These are phyloP conservation scores for Truncatella angustata DNA, from an alignment of 2,329 filamentous ascomycete genomes.

Conservation along the genomic window DNA sequence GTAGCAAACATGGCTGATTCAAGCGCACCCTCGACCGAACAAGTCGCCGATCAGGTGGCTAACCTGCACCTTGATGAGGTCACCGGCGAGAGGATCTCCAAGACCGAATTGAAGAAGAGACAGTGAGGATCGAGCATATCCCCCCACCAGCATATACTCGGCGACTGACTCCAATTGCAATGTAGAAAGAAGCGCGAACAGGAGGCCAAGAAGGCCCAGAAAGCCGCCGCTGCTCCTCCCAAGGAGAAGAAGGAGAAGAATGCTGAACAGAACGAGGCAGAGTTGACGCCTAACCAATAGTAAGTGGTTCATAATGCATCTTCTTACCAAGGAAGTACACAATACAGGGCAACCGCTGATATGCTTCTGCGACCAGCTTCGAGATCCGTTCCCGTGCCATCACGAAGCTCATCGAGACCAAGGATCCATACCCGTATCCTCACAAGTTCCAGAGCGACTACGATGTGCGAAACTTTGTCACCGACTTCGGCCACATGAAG, in stretches of 20 bases:
- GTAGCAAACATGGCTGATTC: conserved; percentile 14
- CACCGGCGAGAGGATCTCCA: conserved; percentile 84
- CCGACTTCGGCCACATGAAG: conserved; percentile 77
- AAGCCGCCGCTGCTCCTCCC: conserved; percentile 67
- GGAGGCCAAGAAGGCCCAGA: conserved; percentile 86
- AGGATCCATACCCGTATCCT: conserved; percentile 81
- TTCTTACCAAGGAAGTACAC: too few relatives aligned
- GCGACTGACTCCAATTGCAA: too few relatives aligned
- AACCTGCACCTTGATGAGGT: conserved; percentile 88
- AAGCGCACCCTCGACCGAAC: conserved; percentile 38
- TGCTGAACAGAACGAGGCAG: conserved; percentile 52
- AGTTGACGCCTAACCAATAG: conserved; percentile 66
- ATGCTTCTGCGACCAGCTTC: too few relatives aligned
- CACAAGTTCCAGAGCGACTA: conserved; percentile 90
- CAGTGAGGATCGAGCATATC: too few relatives aligned
- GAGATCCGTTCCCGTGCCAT: conserved; percentile 87
- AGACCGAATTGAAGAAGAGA: conserved; percentile 90
- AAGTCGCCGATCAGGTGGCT: conserved; percentile 59
- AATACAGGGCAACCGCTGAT: too few relatives aligned
- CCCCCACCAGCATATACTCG: neutral
- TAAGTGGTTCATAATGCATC: too few relatives aligned
- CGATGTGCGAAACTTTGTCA: conserved; percentile 75
- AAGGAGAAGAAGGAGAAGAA: conserved; percentile 62
- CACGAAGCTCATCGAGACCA: conserved; percentile 69
- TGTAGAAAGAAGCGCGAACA: conserved; percentile 88